Conservation (phyloP, 192 early-diverging fungal genomes). For the Piromyces sp. region DNA sequence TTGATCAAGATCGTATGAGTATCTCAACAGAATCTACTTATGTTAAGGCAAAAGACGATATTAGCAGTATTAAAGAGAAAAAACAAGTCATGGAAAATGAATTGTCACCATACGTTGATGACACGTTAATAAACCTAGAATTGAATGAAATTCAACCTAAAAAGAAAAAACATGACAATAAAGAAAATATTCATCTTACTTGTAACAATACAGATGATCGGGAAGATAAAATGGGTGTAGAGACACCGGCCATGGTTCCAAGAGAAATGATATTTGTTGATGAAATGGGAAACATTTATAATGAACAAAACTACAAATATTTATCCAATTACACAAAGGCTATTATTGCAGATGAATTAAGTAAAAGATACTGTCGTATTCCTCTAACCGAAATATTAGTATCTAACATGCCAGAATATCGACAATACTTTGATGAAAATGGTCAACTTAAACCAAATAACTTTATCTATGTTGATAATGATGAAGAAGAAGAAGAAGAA, state of each 20-base stretch:
- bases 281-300: neutral
- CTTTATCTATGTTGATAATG: neutral
- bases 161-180: neutral
- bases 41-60: neutral
- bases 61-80: neutral
- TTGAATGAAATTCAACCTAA: neutral
- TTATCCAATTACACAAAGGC: neutral
- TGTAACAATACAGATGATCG: no score
- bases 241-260: neutral
- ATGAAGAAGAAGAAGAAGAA: neutral
- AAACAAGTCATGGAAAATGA: neutral
- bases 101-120: neutral
- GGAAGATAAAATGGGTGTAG: no score
- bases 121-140: neutral
- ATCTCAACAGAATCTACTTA: neutral
- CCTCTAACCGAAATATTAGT: neutral
- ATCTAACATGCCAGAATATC: neutral
- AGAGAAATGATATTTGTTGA: neutral
- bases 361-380: neutral
- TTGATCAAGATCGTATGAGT: neutral
- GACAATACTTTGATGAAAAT: neutral
- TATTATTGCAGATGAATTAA: neutral
- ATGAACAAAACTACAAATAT: neutral
- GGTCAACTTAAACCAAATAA: neutral
- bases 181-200: neutral